Base-by-base conservation (phyloP, 2,329 filamentous ascomycete species). In the Cladophialophora psammophila region DNA sequence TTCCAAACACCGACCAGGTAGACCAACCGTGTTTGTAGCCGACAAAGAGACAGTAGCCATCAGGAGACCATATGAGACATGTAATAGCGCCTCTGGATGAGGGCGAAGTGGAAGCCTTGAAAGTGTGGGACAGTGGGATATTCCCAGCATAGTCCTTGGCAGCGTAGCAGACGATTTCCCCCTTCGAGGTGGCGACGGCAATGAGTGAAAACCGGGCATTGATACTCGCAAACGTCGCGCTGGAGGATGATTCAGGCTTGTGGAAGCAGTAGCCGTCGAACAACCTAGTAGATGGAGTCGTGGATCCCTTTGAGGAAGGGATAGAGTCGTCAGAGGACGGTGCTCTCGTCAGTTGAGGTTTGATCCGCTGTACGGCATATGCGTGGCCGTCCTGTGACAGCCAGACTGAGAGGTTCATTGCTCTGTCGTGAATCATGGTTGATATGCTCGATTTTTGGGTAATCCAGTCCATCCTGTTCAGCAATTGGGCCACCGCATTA, bases 1-100 rank as follows among this genome's bases (percentile, higher is more conserved):
- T 97, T 38, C 95, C 95, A 78, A 96, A 99, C 42, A 98, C 95
- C 77, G 94, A 98, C 94, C 94, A 99, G 55, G 90, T 94, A 4
- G 92, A 91, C 95, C 95, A 99, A 0, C 95, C 96, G 66, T 90
- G 89, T 74, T 95, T 90, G 75, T 94, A 98, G 1, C 94, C 95
- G 52, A 91, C 93, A 78, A 99, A 97, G 8, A 99, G 85, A 77
- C 94, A 97, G 78, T 98, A 97, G 18, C 95, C 95, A 77, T 99
- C 95, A 0, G 94, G 93, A 0, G 95, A 97, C 81, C 97, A 99
- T 67, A 82, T 88, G 71, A 99, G 79, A 35, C 89, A 91, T 1
- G 87, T 93, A 60, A 97, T 81, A 12, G 80, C 78, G 0, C 95
- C 95, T 1, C 92, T 89, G 15, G 87, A 85, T 18, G 84, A 80